Base-by-base conservation (phyloP, 2,329 filamentous ascomycete genomes). In the Elsinoe perseae region DNA sequence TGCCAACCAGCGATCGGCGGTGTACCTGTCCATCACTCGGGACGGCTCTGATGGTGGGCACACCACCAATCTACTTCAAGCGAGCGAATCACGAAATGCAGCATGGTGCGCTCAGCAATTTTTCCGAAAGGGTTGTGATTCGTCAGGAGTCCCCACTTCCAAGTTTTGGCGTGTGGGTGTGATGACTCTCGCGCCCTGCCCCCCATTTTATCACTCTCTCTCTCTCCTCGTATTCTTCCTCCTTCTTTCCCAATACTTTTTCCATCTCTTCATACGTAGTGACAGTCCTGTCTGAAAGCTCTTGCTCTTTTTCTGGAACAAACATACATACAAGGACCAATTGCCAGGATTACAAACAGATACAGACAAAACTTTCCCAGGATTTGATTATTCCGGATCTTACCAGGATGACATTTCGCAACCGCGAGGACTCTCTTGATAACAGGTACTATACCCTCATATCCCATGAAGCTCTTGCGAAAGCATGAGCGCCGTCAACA, bases 341-440 rank as follows among this genome's bases (percentile, higher is more conserved):
- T 20, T 56, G 14, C 53, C 40, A 46, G 42, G 53, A 48, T 54
- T 20, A 30, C 20, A 50, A 44, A 32, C 25, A 50, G 16, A 30
- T n/a, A 50, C 44, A 50, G 20, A 16, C 25, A 50, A n/a, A 20
- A 7, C 12, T 43, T 30, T 50, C 23, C 44, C 44, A 50, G 44
- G 44, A 50, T 32, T 30, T 44, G 12, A 10, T 18, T 25, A 38
- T 36, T 30, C 48, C 12, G 48, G 48, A 44, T 25, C 50, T 57
- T 57, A 53, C 57, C 68, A 70, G 68, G 66, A 70, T 70, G 68
- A 68, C 63, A 63, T 62, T 62, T 67, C 65, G 66, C 66, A 66
- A 54, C 66, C 63, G 65, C 65, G 66, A 69, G 64, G 65, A 68
- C 54, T 61, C 61, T 58, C 65, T 67, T 64, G 61, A 65, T 62